A percentile compares a stretch with the other conserved stretches of the same genome.
Conservation (phyloP, 768 basidiomycete genomes). For the Krasilnikovozyma curviuscula region DNA sequence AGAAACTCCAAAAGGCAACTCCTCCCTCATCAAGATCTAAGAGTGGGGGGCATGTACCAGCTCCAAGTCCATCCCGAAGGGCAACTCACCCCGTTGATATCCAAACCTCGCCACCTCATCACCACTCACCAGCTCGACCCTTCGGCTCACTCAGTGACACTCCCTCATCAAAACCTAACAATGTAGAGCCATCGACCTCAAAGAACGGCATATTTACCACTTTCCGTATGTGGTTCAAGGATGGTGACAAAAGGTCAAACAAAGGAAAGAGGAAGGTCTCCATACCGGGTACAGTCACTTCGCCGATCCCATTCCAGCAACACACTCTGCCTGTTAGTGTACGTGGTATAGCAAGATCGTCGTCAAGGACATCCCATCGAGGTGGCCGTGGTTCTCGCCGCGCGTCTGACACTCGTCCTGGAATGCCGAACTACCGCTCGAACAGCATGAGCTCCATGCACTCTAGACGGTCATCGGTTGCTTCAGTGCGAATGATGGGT, state of each 20-base stretch:
- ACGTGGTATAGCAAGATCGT: slow-evolving; percentile 13
- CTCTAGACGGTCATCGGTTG: slow-evolving; percentile 49
- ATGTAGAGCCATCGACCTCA: slow-evolving; percentile 31
- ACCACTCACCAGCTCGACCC: neutral
- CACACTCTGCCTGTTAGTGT: slow-evolving; percentile 13
- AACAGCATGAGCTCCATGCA: slow-evolving; percentile 53
- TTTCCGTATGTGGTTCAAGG: slow-evolving; percentile 81
- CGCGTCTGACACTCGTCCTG: slow-evolving; percentile 1
- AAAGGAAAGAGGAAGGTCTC: neutral
- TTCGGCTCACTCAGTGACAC: neutral
- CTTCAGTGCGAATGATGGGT: no score
- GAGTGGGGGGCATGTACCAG: no score
- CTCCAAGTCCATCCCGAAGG: neutral
- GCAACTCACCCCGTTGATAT: neutral
- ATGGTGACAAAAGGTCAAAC: slow-evolving; percentile 53
- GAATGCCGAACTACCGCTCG: slow-evolving; percentile 34
- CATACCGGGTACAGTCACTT: slow-evolving; percentile 12
- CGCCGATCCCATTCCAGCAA: slow-evolving; percentile 16
- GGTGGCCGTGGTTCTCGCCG: neutral
- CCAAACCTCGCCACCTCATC: neutral
- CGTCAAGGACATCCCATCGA: slow-evolving; percentile 11
- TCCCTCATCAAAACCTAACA: neutral
- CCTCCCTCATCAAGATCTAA: neutral
- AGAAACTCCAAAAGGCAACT: neutral
- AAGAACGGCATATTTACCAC: slow-evolving; percentile 63